Percentiles rank a stretch among this genome's conserved stretches.
Conservation (phyloP, 148 eudicot genomes). For the Camellia japonica region DNA sequence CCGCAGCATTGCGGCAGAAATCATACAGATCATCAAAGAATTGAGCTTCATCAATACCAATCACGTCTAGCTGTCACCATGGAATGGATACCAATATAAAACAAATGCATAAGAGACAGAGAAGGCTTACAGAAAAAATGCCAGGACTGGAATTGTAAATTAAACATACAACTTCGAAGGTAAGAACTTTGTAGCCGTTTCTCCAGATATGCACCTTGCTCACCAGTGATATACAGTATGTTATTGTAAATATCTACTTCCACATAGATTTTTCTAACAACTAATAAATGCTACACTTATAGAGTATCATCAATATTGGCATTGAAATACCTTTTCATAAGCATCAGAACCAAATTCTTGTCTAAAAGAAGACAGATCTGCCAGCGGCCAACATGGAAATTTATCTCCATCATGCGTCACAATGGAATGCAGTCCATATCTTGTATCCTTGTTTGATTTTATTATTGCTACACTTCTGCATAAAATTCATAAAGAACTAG, state of each 20-base stretch:
- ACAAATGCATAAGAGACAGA: background rate
- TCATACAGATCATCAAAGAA: conserved; percentile 89
- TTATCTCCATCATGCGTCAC: conserved; percentile 93
- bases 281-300: background rate
- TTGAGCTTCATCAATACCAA: conserved; percentile 93
- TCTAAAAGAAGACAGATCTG: conserved; percentile 65
- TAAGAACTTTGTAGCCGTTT: conserved; percentile 1
- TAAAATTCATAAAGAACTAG: conserved; percentile 8
- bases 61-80: conserved; percentile 65
- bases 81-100: background rate
- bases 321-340: conserved; percentile 66
- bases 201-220: background rate
- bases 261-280: background rate
- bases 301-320: background rate
- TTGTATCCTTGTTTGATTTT: conserved; percentile 83
- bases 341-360: conserved; percentile 68
- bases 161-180: background rate
- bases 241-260: background rate
- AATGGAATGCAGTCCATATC: conserved; percentile 74
- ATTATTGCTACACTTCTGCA: conserved; percentile 80
- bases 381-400: conserved; percentile 81
- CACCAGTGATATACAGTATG: background rate
- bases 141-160: background rate
- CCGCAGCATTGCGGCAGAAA: conserved; percentile 83
- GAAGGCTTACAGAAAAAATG: background rate